Base-by-base conservation (phyloP, 148 eudicot species). In the Linanthus parryae region DNA sequence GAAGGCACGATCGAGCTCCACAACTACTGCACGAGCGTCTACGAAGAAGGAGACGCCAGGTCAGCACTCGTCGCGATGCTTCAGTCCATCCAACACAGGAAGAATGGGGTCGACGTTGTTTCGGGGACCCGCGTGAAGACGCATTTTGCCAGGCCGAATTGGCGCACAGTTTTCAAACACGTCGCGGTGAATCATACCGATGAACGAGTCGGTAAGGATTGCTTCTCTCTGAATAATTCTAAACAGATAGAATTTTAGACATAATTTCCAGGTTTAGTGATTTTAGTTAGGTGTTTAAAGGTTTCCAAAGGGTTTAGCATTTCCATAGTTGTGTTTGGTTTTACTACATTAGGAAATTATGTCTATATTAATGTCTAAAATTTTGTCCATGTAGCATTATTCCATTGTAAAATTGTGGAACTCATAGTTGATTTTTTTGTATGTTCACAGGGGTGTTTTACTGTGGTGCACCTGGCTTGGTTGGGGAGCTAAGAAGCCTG, bases 1-100 rank as follows among this genome's bases (percentile, higher is more conserved):
- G n/a, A n/a, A n/a, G n/a, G n/a, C n/a, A n/a, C 82, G 72, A 88
- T 94, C 20, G 95, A 94, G 41, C 72, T 88, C 96, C 99, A 94
- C 69, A 94, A 94, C 60, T 88, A 94, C 56, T 82, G 84, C 15
- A 88, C 96, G 0, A 88, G 96, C 53, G 99, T 94, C 34, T 94
- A 88, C 33, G 99, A 94, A 76, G 99, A 94, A 47, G 80, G 99
- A 10, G 99, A 94, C 67, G 99, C 99, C 33, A 65, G 99, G 73
- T 88, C 96, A 48, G 80, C 99, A 44, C 70, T 94, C 24, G 76
- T 94, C 59, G 82, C 99, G 54, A 88, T 94, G 84, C 81, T 94
- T n/a, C n/a, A n/a, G n/a, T 88, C 95, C 57, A 77, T 94, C 41
- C 82, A 82, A 59, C 99, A 94, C 66, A 95, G 95, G 52, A 88